Evolutionary conservation across 148 eudicot genomes (phyloP), one percentile per base, ranked within the genome.

Genomic region (Pharnaceum exiguum): DNA sequence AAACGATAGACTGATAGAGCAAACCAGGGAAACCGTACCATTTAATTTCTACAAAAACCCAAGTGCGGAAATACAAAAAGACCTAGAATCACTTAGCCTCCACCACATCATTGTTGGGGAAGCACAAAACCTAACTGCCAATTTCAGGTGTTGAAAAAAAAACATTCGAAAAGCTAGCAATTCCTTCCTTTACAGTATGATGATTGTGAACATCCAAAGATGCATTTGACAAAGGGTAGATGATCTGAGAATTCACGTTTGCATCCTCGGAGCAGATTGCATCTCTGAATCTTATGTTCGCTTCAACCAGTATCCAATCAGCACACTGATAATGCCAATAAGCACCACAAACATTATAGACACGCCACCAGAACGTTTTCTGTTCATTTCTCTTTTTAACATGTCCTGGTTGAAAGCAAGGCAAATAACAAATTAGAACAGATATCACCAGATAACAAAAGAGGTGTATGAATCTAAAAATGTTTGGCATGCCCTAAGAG

Each of bases 221-320:
- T 35, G 59, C 69, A 26, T 40, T 37, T 5, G 13, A 26, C 47
- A 46, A 5, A 59, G 15, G n/a, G 39, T 36, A n/a, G 16, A 46
- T 46, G 27, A 42, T 52, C 50, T 43, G 44, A 29, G 24, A 32
- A 43, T 30, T 31, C 42, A 31, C n/a, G 2, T 43, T 2, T 27
- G 52, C 59, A 46, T 53, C 26, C 50, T 10, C 51, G 42, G 17
- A 23, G 19, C 7, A 39, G 5, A 32, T 33, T 16, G 42, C 17
- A 12, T n/a, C 17, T 59, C 6, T 43, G 72, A 51, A 9, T 45
- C 48, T 69, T 47, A 63, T 55, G 77, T 59, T 45, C 59, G 72
- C 70, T 77, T 72, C 49, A 79, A 50, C 35, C 75, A 59, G 69
- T 82, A 85, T n/a, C 96, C 93, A 25, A 82, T 40, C 30, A 89